Evolutionary conservation across 768 basidiomycete species (phyloP), one percentile per base, ranked within the genome.

Genomic region (Panaeolus cyanescens): DNA sequence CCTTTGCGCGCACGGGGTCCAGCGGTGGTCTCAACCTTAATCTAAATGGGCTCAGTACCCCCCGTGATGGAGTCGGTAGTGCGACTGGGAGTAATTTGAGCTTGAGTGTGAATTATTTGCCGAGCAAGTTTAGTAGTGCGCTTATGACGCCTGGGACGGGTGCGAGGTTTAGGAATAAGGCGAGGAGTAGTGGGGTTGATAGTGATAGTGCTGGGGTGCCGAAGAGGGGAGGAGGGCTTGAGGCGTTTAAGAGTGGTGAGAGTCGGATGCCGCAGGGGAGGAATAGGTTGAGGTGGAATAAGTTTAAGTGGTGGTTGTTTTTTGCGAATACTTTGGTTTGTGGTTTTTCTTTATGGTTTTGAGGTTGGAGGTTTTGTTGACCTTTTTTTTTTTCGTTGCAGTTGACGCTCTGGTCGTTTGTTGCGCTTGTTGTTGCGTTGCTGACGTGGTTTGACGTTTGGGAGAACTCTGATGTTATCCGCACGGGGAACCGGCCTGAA

Each of bases 261-360:
- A 64, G 75, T 1, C 72, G 87, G 32, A 88, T 89, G 79, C 72
- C 75, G 70, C 75, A 76, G 62, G 72, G 77, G 45, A 65, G 56
- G 28, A 69, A 64, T 54, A 75, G 75, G 62, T 74, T 90, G 59
- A 77, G 87, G 15, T 95, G 93, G 93, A 94, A 87, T 69, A 83
- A 79, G 63, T 95, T 94, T 82, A 95, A 95, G 72, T 93, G 91
- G 91, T 75, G 81, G 10, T 72, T 95, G 4, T 89, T 94, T 72
- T 42, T 85, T 53, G 77, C 89, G 54, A 94, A 93, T 69, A 67
- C 79, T 32, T 32, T 87, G 32, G 80, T 79, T 57, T 40, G 77
- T 70, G 9, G 32, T 54, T 39, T 58, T 32, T 56, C 15, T 17
- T 22, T 30, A 12, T 32, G 5, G 31, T 13, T 45, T 40, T 25